These are phyloP conservation scores for Tylopilus cervinicoccineus DNA, from an alignment of 768 basidiomycete species.

Conservation along the genomic window DNA sequence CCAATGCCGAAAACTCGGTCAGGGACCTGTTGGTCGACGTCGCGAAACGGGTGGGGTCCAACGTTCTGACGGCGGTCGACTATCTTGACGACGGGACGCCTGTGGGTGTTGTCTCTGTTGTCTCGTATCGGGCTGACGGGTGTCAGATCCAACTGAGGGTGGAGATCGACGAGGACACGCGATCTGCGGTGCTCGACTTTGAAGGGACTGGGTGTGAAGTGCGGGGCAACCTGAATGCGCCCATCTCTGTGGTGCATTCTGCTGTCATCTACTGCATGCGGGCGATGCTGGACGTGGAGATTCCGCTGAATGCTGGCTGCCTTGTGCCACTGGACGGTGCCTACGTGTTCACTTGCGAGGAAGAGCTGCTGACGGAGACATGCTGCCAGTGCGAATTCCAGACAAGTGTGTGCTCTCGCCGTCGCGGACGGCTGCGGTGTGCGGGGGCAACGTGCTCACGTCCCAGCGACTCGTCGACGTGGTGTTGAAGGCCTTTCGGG, in stretches of 20 bases:
- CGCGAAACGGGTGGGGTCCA: constrained; percentile 62
- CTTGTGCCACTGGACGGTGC: constrained; percentile 78
- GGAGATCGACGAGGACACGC: constrained; percentile 67
- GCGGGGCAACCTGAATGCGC: constrained; percentile 80
- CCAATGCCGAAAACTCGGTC: constrained; percentile 86
- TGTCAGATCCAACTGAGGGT: constrained; percentile 69
- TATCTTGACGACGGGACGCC: constrained; percentile 88
- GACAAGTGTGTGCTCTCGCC: constrained; percentile 75
- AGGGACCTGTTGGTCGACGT: constrained; percentile 76
- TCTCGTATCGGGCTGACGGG: constrained; percentile 3
- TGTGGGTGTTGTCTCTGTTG: constrained; percentile 36
- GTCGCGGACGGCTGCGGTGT: constrained; percentile 84
- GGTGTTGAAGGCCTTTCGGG: constrained; percentile 88
- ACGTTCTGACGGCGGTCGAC: constrained; percentile 67
- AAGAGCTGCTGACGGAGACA: neutral
- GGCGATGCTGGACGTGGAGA: constrained; percentile 79
- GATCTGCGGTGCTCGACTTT: constrained; percentile 85
- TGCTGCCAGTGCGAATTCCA: constrained; percentile 66
- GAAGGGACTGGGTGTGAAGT: constrained; percentile 80
- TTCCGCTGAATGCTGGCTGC: constrained; percentile 93
- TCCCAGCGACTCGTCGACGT: constrained; percentile 94
- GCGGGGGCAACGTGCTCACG: constrained; percentile 89
- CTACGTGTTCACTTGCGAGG: constrained; percentile 16
- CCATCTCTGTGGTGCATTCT: constrained; percentile 82
- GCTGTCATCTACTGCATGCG: constrained; percentile 90